phyloP scores from a whole-genome alignment of 1,284 basidiomycete genomes.

The Coniophora puteana region DNA sequence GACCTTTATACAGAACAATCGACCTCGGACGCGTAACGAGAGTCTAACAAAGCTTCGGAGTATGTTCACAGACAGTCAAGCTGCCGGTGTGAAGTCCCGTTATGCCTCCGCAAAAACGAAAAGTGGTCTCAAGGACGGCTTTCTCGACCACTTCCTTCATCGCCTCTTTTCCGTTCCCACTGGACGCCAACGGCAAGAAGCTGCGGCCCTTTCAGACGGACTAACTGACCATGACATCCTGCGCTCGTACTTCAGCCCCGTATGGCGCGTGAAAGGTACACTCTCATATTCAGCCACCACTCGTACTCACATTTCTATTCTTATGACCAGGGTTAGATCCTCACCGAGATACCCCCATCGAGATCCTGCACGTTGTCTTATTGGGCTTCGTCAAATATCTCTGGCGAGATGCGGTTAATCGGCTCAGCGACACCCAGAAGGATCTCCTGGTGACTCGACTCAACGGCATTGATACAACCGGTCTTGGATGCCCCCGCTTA shows the following conservation, averaged over 20 bases:
- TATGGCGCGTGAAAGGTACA: constrained; percentile 7
- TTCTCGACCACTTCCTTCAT: constrained; percentile 1
- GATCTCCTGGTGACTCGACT: constrained; percentile 19
- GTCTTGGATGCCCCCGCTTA: constrained; percentile 21
- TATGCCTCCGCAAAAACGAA: constrained; percentile 4
- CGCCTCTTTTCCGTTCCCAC: not conserved
- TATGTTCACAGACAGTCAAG: not conserved
- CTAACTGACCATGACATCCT: no score
- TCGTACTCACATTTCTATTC: not conserved
- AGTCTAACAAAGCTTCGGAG: not conserved
- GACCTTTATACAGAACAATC: not conserved
- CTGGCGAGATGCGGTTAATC: constrained; percentile 29
- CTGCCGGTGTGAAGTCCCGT: not conserved
- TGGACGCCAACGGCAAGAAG: not conserved
- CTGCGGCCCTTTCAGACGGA: no score
- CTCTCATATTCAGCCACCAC: no score
- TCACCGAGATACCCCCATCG: constrained; percentile 31
- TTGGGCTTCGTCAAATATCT: constrained; percentile 36
- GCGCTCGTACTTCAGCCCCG: constrained; percentile 5
- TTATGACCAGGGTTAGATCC: constrained; percentile 19
- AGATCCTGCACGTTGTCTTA: constrained; percentile 33
- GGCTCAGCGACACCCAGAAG: constrained; percentile 13
- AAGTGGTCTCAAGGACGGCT: not conserved
- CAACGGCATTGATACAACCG: constrained; percentile 17
- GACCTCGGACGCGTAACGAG: not conserved